Evolutionary conservation across 2,329 filamentous ascomycete species (phyloP).

Genomic region (Iodosphaeria phyllophila): DNA sequence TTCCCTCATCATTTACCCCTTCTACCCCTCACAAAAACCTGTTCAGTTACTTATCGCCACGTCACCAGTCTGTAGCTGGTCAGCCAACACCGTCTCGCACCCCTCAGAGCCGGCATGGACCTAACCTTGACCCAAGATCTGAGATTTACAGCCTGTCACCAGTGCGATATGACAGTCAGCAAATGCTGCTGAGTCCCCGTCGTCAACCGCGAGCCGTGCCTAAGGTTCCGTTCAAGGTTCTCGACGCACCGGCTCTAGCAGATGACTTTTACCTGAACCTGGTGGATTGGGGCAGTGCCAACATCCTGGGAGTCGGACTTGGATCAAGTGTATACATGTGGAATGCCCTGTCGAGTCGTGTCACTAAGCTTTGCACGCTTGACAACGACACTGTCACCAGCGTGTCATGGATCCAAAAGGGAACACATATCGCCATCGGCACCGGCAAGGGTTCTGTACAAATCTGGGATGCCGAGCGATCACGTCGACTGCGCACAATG

Average conservation of each 20-base stretch:
- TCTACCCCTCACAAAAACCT: constrained; percentile 96
- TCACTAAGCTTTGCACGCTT: constrained; percentile 85
- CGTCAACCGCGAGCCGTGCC: constrained; percentile 79
- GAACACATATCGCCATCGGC: constrained; percentile 87
- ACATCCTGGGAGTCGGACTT: constrained; percentile 81
- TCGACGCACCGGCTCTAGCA: constrained; percentile 87
- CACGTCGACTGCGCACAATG: constrained; percentile 80
- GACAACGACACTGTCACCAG: constrained; percentile 90
- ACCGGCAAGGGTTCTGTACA: constrained; percentile 89
- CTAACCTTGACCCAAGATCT: constrained; percentile 74
- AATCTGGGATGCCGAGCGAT: constrained; percentile 89
- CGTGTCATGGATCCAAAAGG: constrained; percentile 96
- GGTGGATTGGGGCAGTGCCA: constrained; percentile 93
- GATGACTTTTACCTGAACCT: constrained; percentile 97
- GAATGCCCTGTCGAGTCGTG: constrained; percentile 80
- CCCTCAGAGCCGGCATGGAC: constrained; percentile 69
- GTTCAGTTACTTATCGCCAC: constrained; percentile 74
- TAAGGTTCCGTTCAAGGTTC: constrained; percentile 93
- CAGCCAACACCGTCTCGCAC: constrained; percentile 81
- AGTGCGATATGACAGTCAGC: constrained; percentile 80
- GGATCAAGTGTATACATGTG: constrained; percentile 95
- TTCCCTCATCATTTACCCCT: constrained; percentile 66
- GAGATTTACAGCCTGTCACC: constrained; percentile 94
- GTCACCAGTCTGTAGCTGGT: constrained; percentile 51
- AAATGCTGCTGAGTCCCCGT: constrained; percentile 77